phyloP scores from a whole-genome alignment of 1,139 yeast species.

The Lodderomyces beijingensis region DNA sequence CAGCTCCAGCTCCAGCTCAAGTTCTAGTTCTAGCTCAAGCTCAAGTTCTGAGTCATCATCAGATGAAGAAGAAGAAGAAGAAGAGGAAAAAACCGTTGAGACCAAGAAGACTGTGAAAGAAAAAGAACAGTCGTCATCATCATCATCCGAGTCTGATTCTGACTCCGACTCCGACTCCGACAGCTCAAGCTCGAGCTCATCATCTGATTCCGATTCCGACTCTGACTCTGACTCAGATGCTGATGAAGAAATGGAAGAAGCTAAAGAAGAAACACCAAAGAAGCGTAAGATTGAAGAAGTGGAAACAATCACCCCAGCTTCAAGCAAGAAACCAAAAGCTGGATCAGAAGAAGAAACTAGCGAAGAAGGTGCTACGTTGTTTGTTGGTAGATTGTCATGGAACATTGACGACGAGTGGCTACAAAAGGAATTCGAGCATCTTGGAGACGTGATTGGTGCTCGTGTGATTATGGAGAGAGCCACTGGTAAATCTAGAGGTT shows the following conservation, averaged over 20 bases:
- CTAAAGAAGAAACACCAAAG: constrained; percentile 4
- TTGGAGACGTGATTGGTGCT: constrained; percentile 80
- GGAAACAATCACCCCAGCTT: neutral
- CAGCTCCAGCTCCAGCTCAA: constrained; percentile 8
- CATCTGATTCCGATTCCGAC: constrained; percentile 18
- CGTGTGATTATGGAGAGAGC: constrained; percentile 93
- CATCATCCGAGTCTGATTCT: constrained; percentile 12
- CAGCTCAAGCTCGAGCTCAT: constrained; percentile 6
- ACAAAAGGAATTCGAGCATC: constrained; percentile 73
- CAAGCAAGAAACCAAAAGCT: constrained; percentile 32
- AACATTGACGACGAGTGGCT: constrained; percentile 94
- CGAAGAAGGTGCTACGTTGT: constrained; percentile 77
- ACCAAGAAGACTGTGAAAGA: constrained; percentile 16
- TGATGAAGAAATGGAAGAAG: constrained; percentile 18
- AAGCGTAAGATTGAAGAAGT: constrained; percentile 11
- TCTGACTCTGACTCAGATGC: constrained; percentile 25
- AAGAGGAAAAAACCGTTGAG: constrained; percentile 10
- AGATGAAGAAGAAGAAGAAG: constrained; percentile 17
- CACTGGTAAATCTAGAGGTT: constrained; percentile 93
- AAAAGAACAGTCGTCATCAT: constrained; percentile 5
- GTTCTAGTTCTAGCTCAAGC: constrained; percentile 16
- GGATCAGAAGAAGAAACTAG: constrained; percentile 32
- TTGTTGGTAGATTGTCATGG: constrained; percentile 98
- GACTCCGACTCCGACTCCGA: constrained; percentile 11
- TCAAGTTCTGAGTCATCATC: constrained; percentile 19